These are phyloP conservation scores for Blastobotrys buckinghamii DNA, from an alignment of 1,139 yeast species.

Conservation along the genomic window DNA sequence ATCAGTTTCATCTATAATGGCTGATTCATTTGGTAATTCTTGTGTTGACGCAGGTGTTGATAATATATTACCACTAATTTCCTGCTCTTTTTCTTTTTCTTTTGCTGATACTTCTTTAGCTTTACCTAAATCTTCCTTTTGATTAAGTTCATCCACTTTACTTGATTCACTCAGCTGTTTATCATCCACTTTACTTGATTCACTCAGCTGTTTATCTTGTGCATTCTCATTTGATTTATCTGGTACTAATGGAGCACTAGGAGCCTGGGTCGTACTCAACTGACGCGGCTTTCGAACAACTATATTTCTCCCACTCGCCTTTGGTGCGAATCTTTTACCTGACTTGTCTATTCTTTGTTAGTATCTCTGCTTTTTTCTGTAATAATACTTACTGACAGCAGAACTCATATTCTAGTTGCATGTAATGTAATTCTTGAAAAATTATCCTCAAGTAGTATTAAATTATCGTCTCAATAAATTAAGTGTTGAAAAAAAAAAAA, in stretches of 20 bases:
- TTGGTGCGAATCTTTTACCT: conserved; percentile 31
- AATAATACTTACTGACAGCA: conserved; percentile 29
- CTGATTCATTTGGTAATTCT: neutral
- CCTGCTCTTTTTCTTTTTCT: neutral
- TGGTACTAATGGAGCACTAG: neutral
- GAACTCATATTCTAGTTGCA: conserved; percentile 26
- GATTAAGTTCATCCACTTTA: conserved; percentile 6
- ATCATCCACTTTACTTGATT: too few relatives aligned
- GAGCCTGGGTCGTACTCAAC: conserved; percentile 9
- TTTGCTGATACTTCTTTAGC: too few relatives aligned
- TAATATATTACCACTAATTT: neutral
- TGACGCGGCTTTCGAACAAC: conserved; percentile 21
- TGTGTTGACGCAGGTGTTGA: neutral
- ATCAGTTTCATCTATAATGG: conserved; percentile 5
- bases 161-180: neutral
- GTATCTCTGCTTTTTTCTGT: neutral
- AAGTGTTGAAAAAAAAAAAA: too few relatives aligned
- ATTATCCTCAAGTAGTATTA: too few relatives aligned
- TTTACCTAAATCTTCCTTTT: conserved; percentile 10
- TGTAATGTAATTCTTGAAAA: too few relatives aligned
- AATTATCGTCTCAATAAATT: too few relatives aligned
- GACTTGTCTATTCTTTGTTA: conserved; percentile 19
- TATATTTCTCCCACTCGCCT: conserved; percentile 21
- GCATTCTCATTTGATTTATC: neutral
- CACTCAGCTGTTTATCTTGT: neutral